Evolutionary conservation across 2,329 filamentous ascomycete species (phyloP).

Genomic region (Cladobotryum mycophilum): DNA sequence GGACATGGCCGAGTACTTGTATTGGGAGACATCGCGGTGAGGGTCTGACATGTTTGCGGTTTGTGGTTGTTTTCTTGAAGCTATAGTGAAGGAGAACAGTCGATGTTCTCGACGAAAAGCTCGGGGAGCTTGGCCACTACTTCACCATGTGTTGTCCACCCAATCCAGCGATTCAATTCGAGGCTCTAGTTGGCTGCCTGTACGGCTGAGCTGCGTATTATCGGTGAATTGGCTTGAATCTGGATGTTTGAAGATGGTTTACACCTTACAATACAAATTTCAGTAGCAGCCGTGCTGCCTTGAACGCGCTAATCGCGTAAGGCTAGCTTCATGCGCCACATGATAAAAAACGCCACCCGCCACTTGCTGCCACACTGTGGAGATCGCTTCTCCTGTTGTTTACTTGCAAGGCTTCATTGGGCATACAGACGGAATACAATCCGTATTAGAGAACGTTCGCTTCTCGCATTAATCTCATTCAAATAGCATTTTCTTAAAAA

Average conservation of each 20-base stretch:
- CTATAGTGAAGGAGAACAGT: slow-evolving; percentile 23
- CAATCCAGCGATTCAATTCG: slow-evolving; percentile 11
- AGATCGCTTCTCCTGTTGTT: background rate
- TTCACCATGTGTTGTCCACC: slow-evolving; percentile 29
- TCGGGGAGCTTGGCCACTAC: slow-evolving; percentile 26
- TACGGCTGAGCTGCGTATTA: slow-evolving; percentile 17
- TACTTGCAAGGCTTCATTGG: no score
- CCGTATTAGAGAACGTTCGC: no score
- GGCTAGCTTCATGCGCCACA: slow-evolving; percentile 12
- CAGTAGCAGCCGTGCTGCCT: slow-evolving; percentile 22
- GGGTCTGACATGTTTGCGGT: slow-evolving; percentile 62
- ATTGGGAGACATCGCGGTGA: slow-evolving; percentile 83
- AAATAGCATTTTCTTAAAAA: background rate
- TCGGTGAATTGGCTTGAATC: slow-evolving; percentile 16
- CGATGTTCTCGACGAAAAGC: slow-evolving; percentile 33
- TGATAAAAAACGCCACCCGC: slow-evolving; percentile 6
- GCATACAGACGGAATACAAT: no score
- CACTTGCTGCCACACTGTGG: slow-evolving; percentile 2
- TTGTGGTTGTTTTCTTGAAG: slow-evolving; percentile 21
- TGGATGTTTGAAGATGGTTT: slow-evolving; percentile 15
- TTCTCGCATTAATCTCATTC: no score
- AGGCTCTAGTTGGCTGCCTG: slow-evolving; percentile 14
- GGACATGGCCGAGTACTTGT: slow-evolving; percentile 99
- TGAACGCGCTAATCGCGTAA: slow-evolving; percentile 7
- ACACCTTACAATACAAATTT: slow-evolving; percentile 31